Percentiles rank a stretch among this genome's conserved stretches.
These are phyloP conservation scores for Viola odorata DNA, from an alignment of 345 rosid species.

Conservation along the genomic window DNA sequence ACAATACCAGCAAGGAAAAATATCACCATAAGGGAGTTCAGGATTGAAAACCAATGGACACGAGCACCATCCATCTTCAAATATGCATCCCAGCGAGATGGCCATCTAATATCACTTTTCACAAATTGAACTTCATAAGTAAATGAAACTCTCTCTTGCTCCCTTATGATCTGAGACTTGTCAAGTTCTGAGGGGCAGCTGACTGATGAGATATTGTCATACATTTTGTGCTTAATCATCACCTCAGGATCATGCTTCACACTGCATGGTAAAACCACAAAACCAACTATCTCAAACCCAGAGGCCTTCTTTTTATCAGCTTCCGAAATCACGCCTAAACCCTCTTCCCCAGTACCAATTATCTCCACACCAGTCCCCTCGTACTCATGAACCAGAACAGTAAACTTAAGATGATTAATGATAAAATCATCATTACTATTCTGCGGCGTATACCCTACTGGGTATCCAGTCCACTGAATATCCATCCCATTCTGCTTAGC, in stretches of 20 bases:
- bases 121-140: constrained; percentile 80
- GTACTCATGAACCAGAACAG: constrained; percentile 66
- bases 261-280: constrained; percentile 80
- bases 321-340: constrained; percentile 71
- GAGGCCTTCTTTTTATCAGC: constrained; percentile 58
- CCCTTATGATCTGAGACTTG: constrained; percentile 73
- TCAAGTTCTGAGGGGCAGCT: constrained; percentile 69
- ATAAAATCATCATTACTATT: constrained; percentile 71
- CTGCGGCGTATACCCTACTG: constrained; percentile 63
- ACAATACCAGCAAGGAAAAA: constrained; percentile 72
- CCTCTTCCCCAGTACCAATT: constrained; percentile 84
- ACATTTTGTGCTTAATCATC: constrained; percentile 57
- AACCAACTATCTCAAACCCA: constrained; percentile 79
- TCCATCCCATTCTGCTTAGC: constrained; percentile 61
- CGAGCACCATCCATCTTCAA: constrained; percentile 87
- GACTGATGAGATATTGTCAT: constrained; percentile 50
- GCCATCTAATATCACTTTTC: constrained; percentile 68
- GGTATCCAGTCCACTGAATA: constrained; percentile 86
- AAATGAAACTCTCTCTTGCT: constrained; percentile 61
- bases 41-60: constrained; percentile 80
- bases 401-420: constrained; percentile 75
- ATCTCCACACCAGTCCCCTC: constrained; percentile 69
- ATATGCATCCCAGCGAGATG: constrained; percentile 88
- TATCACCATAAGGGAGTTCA: constrained; percentile 75
- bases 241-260: constrained; percentile 49